Conservation (phyloP, 306 rosid genomes). For the Cucumis melo region DNA sequence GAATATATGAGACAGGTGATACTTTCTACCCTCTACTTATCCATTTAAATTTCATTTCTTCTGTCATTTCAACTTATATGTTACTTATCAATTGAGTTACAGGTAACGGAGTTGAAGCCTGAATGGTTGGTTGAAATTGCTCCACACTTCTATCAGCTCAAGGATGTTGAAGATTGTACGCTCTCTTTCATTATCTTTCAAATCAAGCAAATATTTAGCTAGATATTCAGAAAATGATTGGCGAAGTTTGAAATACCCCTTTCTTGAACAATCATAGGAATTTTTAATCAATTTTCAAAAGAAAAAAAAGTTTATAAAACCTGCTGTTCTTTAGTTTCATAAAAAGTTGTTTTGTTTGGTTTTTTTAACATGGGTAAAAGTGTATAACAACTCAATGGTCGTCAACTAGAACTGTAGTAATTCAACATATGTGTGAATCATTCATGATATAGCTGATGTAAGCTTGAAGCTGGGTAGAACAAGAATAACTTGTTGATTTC, state of each 20-base stretch:
- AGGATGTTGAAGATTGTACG: constrained; percentile 89
- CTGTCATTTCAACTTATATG: background rate
- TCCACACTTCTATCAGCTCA: constrained; percentile 86
- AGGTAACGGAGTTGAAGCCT: constrained; percentile 77
- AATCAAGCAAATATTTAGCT: background rate
- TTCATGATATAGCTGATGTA: background rate
- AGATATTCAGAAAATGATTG: background rate
- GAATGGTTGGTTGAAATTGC: constrained; percentile 96
- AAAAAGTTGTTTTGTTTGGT: too few species aligned
- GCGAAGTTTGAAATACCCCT: background rate
- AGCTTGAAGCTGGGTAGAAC: background rate
- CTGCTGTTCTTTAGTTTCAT: too few species aligned
- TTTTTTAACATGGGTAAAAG: too few species aligned
- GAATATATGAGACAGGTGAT: constrained; percentile 94
- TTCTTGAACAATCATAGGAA: too few species aligned
- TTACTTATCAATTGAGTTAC: constrained; percentile 15
- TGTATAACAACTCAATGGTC: background rate
- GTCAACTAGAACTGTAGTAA: background rate
- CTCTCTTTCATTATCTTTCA: constrained; percentile 13
- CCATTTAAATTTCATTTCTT: background rate
- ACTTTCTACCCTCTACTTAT: background rate
- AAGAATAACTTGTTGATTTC: background rate
- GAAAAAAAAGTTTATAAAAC: too few species aligned
- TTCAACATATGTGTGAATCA: background rate
- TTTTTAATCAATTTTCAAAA: too few species aligned